Evolutionary conservation across 371 early-diverging fungal genomes (phyloP).

Genomic region (Mucor indicus): DNA sequence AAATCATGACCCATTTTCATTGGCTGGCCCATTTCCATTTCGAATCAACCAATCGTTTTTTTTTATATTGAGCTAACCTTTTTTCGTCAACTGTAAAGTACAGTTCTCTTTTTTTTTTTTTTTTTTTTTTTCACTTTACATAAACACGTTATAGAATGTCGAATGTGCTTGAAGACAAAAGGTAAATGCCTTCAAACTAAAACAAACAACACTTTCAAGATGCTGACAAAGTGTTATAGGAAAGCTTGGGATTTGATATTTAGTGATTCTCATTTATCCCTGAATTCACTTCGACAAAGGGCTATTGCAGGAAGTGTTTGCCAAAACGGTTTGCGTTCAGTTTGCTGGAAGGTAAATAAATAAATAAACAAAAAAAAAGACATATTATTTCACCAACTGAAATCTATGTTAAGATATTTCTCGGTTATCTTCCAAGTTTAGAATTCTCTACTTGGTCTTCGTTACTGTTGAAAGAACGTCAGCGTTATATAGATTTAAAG

Average conservation of each 20-base stretch:
- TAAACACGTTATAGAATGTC: neutral
- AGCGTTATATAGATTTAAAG: constrained; percentile 64
- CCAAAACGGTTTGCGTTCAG: constrained; percentile 41
- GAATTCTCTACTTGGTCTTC: constrained; percentile 60
- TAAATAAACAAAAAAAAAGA: neutral
- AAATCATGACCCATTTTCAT: too few relatives aligned
- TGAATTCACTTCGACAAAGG: constrained; percentile 31
- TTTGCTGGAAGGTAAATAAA: constrained; percentile 45
- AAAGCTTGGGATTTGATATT: constrained; percentile 18
- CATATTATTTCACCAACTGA: neutral
- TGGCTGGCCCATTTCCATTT: too few relatives aligned
- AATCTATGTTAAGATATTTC: constrained; percentile 45
- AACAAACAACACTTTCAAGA: neutral
- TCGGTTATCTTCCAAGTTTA: constrained; percentile 53
- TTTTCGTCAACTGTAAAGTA: neutral
- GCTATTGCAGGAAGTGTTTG: constrained; percentile 35
- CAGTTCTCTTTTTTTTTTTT: constrained; percentile 2
- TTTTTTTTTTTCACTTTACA: neutral
- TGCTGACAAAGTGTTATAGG: neutral
- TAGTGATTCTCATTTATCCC: constrained; percentile 19
- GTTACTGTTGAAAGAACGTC: constrained; percentile 60
- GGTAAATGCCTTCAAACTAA: neutral
- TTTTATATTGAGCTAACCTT: too few relatives aligned
- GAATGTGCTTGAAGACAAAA: constrained; percentile 5
- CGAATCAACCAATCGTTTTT: too few relatives aligned